Percentiles rank a stretch among this genome's conserved stretches.
phyloP scores from a whole-genome alignment of 805 yeast genomes.

The Nakazawaea ishiwadae region DNA sequence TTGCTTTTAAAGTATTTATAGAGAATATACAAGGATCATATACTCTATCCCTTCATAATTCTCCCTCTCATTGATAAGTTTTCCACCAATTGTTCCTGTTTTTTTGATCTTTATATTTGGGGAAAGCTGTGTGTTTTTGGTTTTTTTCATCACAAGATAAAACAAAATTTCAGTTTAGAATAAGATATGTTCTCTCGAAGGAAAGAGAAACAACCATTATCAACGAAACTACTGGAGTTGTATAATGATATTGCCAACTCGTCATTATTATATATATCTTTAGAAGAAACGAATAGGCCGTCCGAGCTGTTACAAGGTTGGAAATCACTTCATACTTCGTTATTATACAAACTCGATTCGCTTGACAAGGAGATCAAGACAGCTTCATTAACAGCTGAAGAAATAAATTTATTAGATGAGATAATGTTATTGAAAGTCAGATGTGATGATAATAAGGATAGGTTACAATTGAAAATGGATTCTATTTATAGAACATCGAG shows the following conservation, averaged over 20 bases:
- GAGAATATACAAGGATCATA: no score
- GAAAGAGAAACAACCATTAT: slow-evolving; percentile 55
- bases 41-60: no score
- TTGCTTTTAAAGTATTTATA: no score
- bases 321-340: slow-evolving; percentile 64
- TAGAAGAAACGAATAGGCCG: slow-evolving; percentile 50
- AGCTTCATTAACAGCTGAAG: slow-evolving; percentile 37
- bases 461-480: slow-evolving; percentile 22
- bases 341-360: slow-evolving; percentile 49
- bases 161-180: no score
- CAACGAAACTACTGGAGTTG: slow-evolving; percentile 54
- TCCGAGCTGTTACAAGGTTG: slow-evolving; percentile 65
- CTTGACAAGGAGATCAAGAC: slow-evolving; percentile 38
- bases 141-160: no score
- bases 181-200: slow-evolving; percentile 51
- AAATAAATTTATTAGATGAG: slow-evolving; percentile 35
- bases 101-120: no score
- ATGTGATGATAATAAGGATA: slow-evolving; percentile 33
- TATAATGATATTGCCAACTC: slow-evolving; percentile 60
- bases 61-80: no score
- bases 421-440: slow-evolving; percentile 30
- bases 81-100: no score
- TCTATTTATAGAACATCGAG: neutral
- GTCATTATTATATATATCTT: slow-evolving; percentile 49
- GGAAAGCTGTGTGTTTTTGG: no score